Percentiles rank a stretch among this genome's conserved stretches.
Conservation (phyloP, 768 basidiomycete species). For the Xerocomellus dryophilus region DNA sequence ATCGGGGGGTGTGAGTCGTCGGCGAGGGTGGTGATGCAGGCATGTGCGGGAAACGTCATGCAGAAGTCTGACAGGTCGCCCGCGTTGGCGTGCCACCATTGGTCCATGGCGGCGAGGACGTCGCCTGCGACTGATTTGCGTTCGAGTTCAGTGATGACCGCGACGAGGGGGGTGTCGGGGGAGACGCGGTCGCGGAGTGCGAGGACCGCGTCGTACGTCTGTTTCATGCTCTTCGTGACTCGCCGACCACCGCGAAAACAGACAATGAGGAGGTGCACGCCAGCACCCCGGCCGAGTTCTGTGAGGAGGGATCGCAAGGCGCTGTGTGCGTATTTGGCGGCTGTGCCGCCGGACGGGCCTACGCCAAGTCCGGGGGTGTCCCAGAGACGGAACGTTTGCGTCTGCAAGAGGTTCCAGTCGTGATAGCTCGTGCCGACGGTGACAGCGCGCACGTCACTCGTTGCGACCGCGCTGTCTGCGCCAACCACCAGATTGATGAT, state of each 20-base stretch:
- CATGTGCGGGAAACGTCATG: slow-evolving; percentile 19
- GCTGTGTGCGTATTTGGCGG: slow-evolving; percentile 14
- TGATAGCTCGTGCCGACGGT: slow-evolving; percentile 23
- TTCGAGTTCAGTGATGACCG: slow-evolving; percentile 23
- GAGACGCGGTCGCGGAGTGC: slow-evolving; percentile 17
- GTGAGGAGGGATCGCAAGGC: slow-evolving; percentile 22
- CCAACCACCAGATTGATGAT: slow-evolving; percentile 18
- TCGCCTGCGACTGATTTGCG: slow-evolving; percentile 1
- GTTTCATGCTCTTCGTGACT: slow-evolving; percentile 18
- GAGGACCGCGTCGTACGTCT: slow-evolving; percentile 18
- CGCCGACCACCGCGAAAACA: slow-evolving; percentile 21
- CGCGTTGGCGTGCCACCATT: too few relatives aligned
- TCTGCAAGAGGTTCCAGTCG: slow-evolving; percentile 20
- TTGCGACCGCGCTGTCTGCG: slow-evolving; percentile 11
- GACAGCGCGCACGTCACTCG: slow-evolving; percentile 18
- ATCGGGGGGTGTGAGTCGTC: slow-evolving; percentile 18
- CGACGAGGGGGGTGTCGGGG: slow-evolving; percentile 18
- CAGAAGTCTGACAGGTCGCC: slow-evolving; percentile 2
- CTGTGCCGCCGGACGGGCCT: slow-evolving; percentile 9
- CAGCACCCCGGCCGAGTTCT: slow-evolving; percentile 13
- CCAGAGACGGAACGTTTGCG: slow-evolving; percentile 27
- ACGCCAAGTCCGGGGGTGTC: slow-evolving; percentile 22
- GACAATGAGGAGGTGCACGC: slow-evolving; percentile 23
- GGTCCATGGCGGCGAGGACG: background rate
- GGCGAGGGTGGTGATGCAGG: slow-evolving; percentile 23